Conservation (phyloP, 2,329 filamentous ascomycete genomes). For the Polychaeton citri region DNA sequence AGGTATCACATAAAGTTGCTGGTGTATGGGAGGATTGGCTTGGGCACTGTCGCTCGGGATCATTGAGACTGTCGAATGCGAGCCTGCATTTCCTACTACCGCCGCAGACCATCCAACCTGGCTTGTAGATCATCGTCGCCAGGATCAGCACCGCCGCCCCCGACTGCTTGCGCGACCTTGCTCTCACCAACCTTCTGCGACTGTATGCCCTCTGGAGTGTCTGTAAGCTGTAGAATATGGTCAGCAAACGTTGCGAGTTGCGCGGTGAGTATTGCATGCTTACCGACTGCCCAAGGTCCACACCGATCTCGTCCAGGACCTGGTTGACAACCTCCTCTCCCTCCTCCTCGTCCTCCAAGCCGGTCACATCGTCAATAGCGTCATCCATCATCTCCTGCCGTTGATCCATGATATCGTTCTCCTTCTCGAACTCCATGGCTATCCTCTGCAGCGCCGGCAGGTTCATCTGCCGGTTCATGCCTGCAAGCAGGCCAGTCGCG, state of each 20-base stretch:
- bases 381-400: constrained; percentile 99
- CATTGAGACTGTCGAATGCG: too few relatives aligned
- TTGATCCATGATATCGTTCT: constrained; percentile 99
- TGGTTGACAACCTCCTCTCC: constrained; percentile 95
- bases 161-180: constrained; percentile 75
- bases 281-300: constrained; percentile 83
- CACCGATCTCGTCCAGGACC: constrained; percentile 89
- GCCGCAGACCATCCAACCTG: constrained; percentile 65
- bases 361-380: constrained; percentile 92
- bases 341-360: constrained; percentile 81
- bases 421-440: constrained; percentile 96
- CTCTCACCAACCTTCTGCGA: constrained; percentile 58
- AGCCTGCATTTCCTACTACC: too few relatives aligned
- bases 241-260: not conserved
- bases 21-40: too few relatives aligned
- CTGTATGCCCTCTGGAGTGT: constrained; percentile 76
- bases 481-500: constrained; percentile 78
- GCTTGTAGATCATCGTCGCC: constrained; percentile 86
- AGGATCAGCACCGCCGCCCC: constrained; percentile 38
- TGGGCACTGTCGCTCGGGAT: too few relatives aligned
- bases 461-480: constrained; percentile 98
- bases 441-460: constrained; percentile 88
- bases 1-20: too few relatives aligned
- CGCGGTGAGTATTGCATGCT: constrained; percentile 24
- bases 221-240: constrained; percentile 56